Percentiles rank a stretch among this genome's conserved stretches.
These are phyloP conservation scores for Pseudocercospora fuligena DNA, from an alignment of 2,329 filamentous ascomycete species.

Conservation along the genomic window DNA sequence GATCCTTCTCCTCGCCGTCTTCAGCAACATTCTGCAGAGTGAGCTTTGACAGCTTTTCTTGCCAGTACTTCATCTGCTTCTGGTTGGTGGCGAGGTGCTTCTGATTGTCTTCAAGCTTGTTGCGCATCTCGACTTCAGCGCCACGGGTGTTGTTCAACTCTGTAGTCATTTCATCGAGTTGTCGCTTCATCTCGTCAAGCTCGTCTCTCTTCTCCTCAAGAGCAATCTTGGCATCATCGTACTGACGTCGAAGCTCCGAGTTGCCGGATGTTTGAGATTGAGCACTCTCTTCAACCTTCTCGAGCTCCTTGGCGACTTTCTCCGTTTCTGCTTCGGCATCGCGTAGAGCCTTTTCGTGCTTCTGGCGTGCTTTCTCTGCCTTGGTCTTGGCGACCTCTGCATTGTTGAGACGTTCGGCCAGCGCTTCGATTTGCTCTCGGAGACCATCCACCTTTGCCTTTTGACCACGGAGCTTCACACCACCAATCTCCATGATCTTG, in stretches of 20 bases:
- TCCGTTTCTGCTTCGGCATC: slow-evolving; percentile 82
- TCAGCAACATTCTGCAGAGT: slow-evolving; percentile 74
- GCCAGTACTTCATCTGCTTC: slow-evolving; percentile 81
- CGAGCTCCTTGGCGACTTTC: slow-evolving; percentile 71
- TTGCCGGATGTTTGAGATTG: slow-evolving; percentile 76
- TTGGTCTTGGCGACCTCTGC: slow-evolving; percentile 90
- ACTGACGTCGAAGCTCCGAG: slow-evolving; percentile 71
- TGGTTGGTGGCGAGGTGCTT: slow-evolving; percentile 87
- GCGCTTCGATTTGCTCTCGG: slow-evolving; percentile 80
- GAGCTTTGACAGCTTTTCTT: slow-evolving; percentile 86
- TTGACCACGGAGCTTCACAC: slow-evolving; percentile 87
- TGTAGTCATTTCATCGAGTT: slow-evolving; percentile 82
- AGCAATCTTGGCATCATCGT: slow-evolving; percentile 78
- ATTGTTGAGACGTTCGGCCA: slow-evolving; percentile 80
- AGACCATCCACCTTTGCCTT: slow-evolving; percentile 87
- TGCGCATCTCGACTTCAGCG: slow-evolving; percentile 95
- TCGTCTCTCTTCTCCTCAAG: slow-evolving; percentile 80
- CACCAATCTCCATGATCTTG: slow-evolving; percentile 98
- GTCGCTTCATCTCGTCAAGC: slow-evolving; percentile 76
- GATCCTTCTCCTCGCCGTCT: slow-evolving; percentile 60
- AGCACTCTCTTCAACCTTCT: slow-evolving; percentile 78
- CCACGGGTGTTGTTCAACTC: slow-evolving; percentile 89
- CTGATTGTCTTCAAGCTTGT: slow-evolving; percentile 95
- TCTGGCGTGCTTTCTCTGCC: slow-evolving; percentile 87
- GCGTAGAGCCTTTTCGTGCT: slow-evolving; percentile 80